Percentiles rank a stretch among this genome's conserved stretches.
Evolutionary conservation across 129 eudicot species (phyloP).

Genomic region (Kitagawia praeruptora): DNA sequence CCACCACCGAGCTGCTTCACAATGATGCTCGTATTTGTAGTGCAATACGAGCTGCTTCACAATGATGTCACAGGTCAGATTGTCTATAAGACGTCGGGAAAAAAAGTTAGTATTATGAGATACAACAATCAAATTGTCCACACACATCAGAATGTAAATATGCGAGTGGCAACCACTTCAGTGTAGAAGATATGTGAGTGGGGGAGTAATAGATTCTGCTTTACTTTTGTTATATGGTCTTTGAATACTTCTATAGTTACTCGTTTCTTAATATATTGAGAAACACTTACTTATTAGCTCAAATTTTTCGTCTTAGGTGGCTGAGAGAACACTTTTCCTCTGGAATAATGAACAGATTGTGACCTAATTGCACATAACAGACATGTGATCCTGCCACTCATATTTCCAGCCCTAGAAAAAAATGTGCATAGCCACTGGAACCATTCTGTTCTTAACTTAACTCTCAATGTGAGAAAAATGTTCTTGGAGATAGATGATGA

Average conservation of each 20-base stretch:
- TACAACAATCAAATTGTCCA: not conserved
- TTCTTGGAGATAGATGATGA: conserved; percentile 77
- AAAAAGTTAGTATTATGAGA: not conserved
- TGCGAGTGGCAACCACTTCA: not conserved
- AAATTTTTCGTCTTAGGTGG: conserved; percentile 43
- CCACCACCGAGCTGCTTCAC: too few species aligned
- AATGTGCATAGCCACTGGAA: conserved; percentile 82
- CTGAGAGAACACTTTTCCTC: conserved; percentile 84
- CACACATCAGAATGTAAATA: not conserved
- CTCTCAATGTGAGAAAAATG: conserved; percentile 59
- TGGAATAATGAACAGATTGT: conserved; percentile 86
- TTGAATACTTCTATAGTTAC: not conserved
- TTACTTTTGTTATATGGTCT: not conserved
- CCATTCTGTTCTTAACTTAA: conserved; percentile 68
- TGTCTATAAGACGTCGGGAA: not conserved
- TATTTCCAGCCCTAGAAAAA: conserved; percentile 72
- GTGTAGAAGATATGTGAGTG: not conserved
- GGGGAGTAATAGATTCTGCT: too few species aligned
- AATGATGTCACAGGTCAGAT: not conserved
- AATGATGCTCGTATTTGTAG: too few species aligned
- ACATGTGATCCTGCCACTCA: conserved; percentile 63
- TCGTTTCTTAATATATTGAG: not conserved
- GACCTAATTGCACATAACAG: conserved; percentile 67
- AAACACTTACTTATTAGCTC: not conserved
- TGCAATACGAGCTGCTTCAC: too few species aligned